Evolutionary conservation across 208 protist genomes (phyloP), one percentile per base, ranked within the genome.

Genomic region (Crithidia expoeki): DNA sequence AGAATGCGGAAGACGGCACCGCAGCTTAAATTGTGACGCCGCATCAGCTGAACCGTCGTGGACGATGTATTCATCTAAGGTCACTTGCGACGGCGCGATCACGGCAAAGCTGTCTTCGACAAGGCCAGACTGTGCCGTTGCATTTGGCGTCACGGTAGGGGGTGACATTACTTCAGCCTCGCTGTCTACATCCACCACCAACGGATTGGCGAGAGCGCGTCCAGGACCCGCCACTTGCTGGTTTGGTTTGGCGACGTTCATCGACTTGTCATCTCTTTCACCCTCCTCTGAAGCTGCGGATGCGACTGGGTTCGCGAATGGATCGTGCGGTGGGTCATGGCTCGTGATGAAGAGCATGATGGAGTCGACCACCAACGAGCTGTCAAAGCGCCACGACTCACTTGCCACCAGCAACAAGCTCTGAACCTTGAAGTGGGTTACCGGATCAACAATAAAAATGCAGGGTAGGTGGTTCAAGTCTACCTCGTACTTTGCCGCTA

Each of bases 381-480:
- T 76, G 52, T 92, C 76, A 36, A 91, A 69, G n/a, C 38, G 70
- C 28, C 36, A 61, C 50, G 16, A 12, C n/a, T 71, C 62, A 1
- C 32, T 60, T 19, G 38, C 42, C 30, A 63, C 68, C 19, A 90
- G 65, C 14, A 52, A 51, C 23, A 95, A 38, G 2, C 67, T 58
- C 40, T 56, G n/a, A 71, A 88, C 85, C 59, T 79, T 76, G 53
- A 74, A 76, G 27, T 65, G 60, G 14, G 90, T 93, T 28, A 88
- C 47, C 17, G 90, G 90, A 66, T 93, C 80, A 16, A 95, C 76
- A n/a, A 95, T 77, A 40, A 89, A 81, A 40, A 93, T 21, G 10
- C 52, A 55, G 6, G 90, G 87, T 16, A 93, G 40, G n/a, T 68
- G 25, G 2, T 21, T n/a, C 7, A 34, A 30, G 32, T 73, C 58